Conservation (phyloP, 2,329 filamentous ascomycete species). For the Phialophora tarda region DNA sequence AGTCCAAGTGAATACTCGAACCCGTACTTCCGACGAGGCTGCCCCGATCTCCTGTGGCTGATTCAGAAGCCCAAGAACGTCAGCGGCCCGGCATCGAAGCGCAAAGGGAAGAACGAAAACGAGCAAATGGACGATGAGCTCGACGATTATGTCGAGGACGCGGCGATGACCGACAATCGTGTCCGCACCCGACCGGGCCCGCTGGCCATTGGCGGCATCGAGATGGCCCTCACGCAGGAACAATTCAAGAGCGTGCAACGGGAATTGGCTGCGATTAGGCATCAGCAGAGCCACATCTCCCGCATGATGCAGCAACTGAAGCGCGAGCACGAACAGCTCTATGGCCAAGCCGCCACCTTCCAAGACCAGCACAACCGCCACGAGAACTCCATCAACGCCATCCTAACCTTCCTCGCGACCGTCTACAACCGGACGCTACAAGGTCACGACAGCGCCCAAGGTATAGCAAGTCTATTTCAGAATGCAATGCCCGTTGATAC, state of each 20-base stretch:
- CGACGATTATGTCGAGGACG: constrained; percentile 57
- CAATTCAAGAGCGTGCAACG: constrained; percentile 78
- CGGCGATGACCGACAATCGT: constrained; percentile 42
- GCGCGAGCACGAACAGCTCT: constrained; percentile 84
- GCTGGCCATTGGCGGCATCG: constrained; percentile 49
- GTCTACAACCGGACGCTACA: constrained; percentile 95
- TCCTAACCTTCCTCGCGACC: constrained; percentile 93
- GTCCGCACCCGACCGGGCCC: constrained; percentile 46
- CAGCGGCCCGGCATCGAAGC: constrained; percentile 58
- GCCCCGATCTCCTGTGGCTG: constrained; percentile 91
- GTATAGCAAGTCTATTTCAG: constrained; percentile 79
- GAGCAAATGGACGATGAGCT: constrained; percentile 73
- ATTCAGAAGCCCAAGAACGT: constrained; percentile 93
- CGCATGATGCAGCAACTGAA: constrained; percentile 79
- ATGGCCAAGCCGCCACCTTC: constrained; percentile 84
- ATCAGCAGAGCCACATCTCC: constrained; percentile 85
- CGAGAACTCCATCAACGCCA: constrained; percentile 98
- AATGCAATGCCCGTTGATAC: constrained; percentile 66
- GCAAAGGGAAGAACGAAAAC: constrained; percentile 57
- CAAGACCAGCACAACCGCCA: constrained; percentile 94
- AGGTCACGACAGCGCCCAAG: constrained; percentile 69
- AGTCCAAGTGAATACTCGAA: constrained; percentile 98
- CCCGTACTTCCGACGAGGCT: constrained; percentile 90
- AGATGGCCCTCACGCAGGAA: constrained; percentile 63
- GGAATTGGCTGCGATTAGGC: constrained; percentile 80